Evolutionary conservation across 2,329 filamentous ascomycete species (phyloP).

Genomic region (Cladobotryum protrusum): DNA sequence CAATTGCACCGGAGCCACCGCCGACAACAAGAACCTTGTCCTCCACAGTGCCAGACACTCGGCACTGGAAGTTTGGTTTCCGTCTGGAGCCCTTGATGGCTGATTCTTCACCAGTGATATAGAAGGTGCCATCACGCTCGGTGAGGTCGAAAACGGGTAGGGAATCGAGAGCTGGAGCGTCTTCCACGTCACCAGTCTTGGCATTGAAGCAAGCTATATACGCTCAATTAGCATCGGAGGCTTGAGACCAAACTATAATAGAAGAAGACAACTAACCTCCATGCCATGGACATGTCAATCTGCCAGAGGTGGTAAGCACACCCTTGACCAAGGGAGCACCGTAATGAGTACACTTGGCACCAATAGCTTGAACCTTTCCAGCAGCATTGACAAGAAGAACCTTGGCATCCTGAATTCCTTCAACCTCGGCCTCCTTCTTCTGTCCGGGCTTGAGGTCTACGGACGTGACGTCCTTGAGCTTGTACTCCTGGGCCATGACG

Average conservation of each 20-base stretch:
- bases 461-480: conserved; percentile 70
- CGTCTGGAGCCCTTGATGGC: conserved; percentile 71
- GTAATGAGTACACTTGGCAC: conserved; percentile 83
- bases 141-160: conserved; percentile 74
- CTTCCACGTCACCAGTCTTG: conserved; percentile 85
- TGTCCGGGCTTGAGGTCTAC: conserved; percentile 71
- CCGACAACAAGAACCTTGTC: conserved; percentile 80
- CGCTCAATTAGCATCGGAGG: conserved; percentile 4
- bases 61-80: conserved; percentile 67
- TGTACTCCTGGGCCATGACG: conserved; percentile 53
- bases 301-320: conserved; percentile 72
- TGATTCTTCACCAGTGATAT: conserved; percentile 73
- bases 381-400: conserved; percentile 77
- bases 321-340: conserved; percentile 85
- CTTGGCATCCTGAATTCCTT: conserved; percentile 80
- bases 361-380: conserved; percentile 71
- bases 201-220: conserved; percentile 81
- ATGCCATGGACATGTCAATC: conserved; percentile 93
- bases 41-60: conserved; percentile 38
- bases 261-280: conserved; percentile 59
- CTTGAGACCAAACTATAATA: neutral
- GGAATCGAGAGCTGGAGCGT: conserved; percentile 85
- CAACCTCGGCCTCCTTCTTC: conserved; percentile 85
- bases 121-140: conserved; percentile 77
- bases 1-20: conserved; percentile 78